These are phyloP conservation scores for Mangifera indica DNA, from an alignment of 345 rosid genomes.

Conservation along the genomic window DNA sequence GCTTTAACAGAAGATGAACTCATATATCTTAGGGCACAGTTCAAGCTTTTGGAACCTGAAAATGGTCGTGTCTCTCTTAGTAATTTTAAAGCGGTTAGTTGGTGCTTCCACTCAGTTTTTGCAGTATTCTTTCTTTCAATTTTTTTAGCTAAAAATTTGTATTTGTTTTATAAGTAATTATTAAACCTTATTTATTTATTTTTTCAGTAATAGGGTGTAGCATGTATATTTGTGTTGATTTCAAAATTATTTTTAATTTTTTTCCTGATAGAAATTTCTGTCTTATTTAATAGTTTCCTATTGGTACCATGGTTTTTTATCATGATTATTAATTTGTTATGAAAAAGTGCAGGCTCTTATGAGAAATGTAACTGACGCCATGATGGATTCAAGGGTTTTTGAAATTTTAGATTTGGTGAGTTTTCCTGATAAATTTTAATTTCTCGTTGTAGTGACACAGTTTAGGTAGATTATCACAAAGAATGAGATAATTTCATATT, in stretches of 20 bases:
- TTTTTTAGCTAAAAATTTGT: neutral
- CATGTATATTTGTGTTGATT: neutral
- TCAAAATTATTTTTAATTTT: neutral
- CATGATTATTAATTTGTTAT: slow-evolving; percentile 8
- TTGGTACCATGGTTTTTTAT: slow-evolving; percentile 6
- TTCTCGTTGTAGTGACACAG: neutral
- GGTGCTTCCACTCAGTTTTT: slow-evolving; percentile 1
- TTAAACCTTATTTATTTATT: neutral
- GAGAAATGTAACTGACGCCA: slow-evolving; percentile 71
- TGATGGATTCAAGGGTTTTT: slow-evolving; percentile 75
- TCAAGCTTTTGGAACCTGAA: slow-evolving; percentile 73
- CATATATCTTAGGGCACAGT: slow-evolving; percentile 73
- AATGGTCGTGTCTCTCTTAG: slow-evolving; percentile 73
- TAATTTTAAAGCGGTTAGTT: slow-evolving; percentile 67
- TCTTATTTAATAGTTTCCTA: neutral
- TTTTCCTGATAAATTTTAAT: neutral
- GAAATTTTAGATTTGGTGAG: slow-evolving; percentile 71
- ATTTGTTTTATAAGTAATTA: neutral
- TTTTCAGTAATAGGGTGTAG: too few relatives aligned
- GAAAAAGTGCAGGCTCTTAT: slow-evolving; percentile 58
- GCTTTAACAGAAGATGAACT: slow-evolving; percentile 86
- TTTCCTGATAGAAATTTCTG: neutral
- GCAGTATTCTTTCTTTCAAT: neutral
- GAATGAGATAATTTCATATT: neutral
- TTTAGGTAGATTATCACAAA: slow-evolving; percentile 2